These are phyloP conservation scores for Apiotrichum laibachii DNA, from an alignment of 1,284 basidiomycete genomes.

Conservation along the genomic window DNA sequence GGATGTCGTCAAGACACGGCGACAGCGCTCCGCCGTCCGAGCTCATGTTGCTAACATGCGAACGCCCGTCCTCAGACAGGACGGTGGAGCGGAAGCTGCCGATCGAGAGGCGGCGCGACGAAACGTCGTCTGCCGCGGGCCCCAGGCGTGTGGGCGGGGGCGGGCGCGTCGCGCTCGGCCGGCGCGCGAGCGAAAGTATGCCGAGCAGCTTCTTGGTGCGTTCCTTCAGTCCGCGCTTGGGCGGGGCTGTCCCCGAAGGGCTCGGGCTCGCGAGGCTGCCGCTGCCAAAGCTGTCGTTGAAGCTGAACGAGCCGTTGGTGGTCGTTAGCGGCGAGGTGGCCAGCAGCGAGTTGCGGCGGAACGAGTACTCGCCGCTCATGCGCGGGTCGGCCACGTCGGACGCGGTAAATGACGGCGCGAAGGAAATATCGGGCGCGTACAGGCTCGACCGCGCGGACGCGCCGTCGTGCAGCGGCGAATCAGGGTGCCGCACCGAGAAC, in stretches of 20 bases:
- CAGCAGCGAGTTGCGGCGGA: background rate
- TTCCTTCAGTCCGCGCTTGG: constrained; percentile 27
- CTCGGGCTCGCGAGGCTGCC: background rate
- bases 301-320: background rate
- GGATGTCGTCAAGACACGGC: background rate
- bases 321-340: background rate
- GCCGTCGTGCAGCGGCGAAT: background rate
- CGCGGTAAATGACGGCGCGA: background rate
- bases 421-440: background rate
- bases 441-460: constrained; percentile 2
- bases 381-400: background rate
- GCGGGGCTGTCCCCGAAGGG: background rate
- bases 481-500: too few relatives aligned
- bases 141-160: background rate
- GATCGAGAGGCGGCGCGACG: constrained; percentile 27
- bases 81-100: constrained; percentile 22
- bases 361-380: background rate
- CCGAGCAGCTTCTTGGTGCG: constrained; percentile 39
- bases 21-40: constrained; percentile 6
- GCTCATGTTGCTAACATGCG: background rate
- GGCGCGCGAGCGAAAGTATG: constrained; percentile 31
- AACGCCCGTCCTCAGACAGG: constrained; percentile 8
- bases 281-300: background rate
- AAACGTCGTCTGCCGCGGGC: background rate
- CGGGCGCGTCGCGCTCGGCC: background rate